Conservation (phyloP, 2,329 filamentous ascomycete species). For the Didymella lethalis region DNA sequence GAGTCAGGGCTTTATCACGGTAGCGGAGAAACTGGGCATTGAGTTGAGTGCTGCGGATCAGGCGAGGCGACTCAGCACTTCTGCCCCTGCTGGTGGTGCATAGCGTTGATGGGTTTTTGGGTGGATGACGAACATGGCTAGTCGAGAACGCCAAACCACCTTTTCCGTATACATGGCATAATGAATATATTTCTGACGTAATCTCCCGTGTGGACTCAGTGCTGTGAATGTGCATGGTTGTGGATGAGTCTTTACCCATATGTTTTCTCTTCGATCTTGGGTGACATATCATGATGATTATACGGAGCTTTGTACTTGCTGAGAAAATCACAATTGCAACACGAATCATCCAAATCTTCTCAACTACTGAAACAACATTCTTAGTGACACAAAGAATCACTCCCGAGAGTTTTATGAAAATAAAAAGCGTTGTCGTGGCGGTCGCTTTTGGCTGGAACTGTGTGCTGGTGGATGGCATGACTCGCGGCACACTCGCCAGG, state of each 20-base stretch:
- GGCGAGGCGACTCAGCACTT: constrained; percentile 27
- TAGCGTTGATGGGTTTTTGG: neutral
- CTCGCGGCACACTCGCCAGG: neutral
- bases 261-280: neutral
- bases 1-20: constrained; percentile 59
- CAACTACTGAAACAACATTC: neutral
- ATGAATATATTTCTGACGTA: neutral
- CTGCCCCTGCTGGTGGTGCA: constrained; percentile 20
- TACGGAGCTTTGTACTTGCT: neutral
- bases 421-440: neutral
- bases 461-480: neutral
- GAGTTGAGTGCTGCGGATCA: constrained; percentile 16
- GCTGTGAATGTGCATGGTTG: neutral
- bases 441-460: neutral
- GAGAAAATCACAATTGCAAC: neutral
- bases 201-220: neutral
- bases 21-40: constrained; percentile 52
- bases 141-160: neutral
- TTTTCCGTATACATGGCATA: neutral
- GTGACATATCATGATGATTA: neutral
- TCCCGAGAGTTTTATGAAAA: neutral
- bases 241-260: neutral
- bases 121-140: neutral
- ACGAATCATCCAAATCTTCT: neutral
- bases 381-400: neutral